Evolutionary conservation across 2,329 filamentous ascomycete species (phyloP), one percentile per base, ranked within the genome.

Genomic region (Davidsoniella eucalypti): DNA sequence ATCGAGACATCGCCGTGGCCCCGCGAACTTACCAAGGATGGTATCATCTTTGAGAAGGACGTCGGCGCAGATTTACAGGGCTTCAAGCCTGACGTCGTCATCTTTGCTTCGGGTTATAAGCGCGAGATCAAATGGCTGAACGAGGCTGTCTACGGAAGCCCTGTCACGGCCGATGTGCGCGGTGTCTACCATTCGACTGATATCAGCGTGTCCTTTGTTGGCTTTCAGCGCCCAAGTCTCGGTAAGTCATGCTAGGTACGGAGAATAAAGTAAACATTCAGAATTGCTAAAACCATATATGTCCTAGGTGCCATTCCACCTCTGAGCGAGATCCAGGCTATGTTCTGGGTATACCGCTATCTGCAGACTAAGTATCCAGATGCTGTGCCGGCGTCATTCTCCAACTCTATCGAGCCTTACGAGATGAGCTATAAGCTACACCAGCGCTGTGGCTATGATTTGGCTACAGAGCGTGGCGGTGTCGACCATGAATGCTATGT

Each of bases 401-500:
- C 51, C 0, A 52, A 64, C 16, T 56, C 61, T 0, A 47, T 69
- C 0, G 51, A 55, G 1, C 37, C 57, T 0, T 67, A 69, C 23
- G 64, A 69, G 5, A 51, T 65, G 1, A 63, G 69, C 55, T 72
- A 67, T 50, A 56, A 61, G 17, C 62, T 71, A 2, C 65, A 64
- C 36, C 47, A 60, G 0, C 60, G 61, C 5, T 59, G 56, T 0
- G 55, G 56, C 9, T 65, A 65, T 53, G 63, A 63, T 49, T 56
- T 64, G 21, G 63, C 57, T 47, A 52, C 59, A 18, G 59, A 54
- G 21, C 65, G 66, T 55, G 60, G 64, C 49, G 69, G 66, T 8
- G 68, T 72, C 1, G 69, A 72, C 42, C 69, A 72, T 47, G 69
- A 72, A 52, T 65, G 63, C 50, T 72, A 72, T 54, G 66, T 67